Evolutionary conservation across 2,329 filamentous ascomycete species (phyloP), one percentile per base, ranked within the genome.

Genomic region (Domatiomyces globalis): DNA sequence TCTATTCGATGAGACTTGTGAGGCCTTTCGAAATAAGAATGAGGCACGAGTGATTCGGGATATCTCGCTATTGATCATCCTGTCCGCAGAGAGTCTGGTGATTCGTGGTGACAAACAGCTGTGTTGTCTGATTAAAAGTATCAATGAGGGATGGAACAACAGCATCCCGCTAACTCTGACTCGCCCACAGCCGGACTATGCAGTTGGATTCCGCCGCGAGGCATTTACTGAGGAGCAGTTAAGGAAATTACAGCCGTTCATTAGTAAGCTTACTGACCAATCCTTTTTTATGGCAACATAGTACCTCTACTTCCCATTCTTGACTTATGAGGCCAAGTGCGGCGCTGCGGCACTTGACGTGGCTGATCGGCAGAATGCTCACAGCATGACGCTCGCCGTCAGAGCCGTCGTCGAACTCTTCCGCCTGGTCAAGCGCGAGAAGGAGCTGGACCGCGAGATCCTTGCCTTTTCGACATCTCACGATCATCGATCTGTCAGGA

Each of bases 391-490:
- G 10, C 47, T 65, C 17, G 70, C 69, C 0, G 64, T 67, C 43
- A 64, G 67, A 49, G 70, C 52, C 20, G 54, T 69, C 45, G 56
- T 66, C 18, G 65, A 71, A 57, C 65, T 73, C 8, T 72, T 70
- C 46, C 63, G 63, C 49, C 29, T 58, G 8, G 65, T 69, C 0
- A 60, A 59, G 18, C 66, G 64, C 4, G 63, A 67, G 53, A 29
- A 61, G 0, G 65, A 71, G 51, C 49, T 71, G 3, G 45, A 54
- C 18, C 20, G 51, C 22, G 49, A 49, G 39, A 47, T 42, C n/a
- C 46, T 54, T 5, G 65, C 63, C 18, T 75, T 73, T 53, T 74
- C 70, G 4, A 55, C 72, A 54, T 72, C 68, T 6, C 61, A 68
- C 43, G 63, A 69, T 54, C 45, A 66, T 36, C 6, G 36, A 1